A percentile compares a stretch with the other conserved stretches of the same genome.
Evolutionary conservation across 768 basidiomycete genomes (phyloP).

Genomic region (Lactarius hatsudake): DNA sequence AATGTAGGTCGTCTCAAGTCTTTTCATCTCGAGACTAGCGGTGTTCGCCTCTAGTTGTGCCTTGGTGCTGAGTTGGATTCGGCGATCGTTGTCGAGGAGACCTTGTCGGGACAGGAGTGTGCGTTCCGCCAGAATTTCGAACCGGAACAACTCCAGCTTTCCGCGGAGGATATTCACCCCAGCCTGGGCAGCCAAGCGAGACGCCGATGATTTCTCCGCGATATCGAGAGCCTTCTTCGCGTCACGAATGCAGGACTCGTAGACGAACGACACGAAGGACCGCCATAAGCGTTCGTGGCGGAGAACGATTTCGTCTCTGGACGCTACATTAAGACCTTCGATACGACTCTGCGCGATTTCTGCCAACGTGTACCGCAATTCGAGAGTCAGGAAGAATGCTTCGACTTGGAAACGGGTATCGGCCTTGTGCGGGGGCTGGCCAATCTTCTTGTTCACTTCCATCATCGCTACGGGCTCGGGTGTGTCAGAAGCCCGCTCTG

Average conservation of each 20-base stretch:
- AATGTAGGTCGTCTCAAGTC: slow-evolving; percentile 25
- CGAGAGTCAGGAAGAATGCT: slow-evolving; percentile 37
- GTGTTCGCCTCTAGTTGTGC: not conserved
- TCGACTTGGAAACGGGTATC: slow-evolving; percentile 37
- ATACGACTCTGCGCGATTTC: slow-evolving; percentile 33
- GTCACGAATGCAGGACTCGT: slow-evolving; percentile 32
- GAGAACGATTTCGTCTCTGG: slow-evolving; percentile 5
- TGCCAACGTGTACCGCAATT: slow-evolving; percentile 36
- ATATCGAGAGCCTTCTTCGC: slow-evolving; percentile 30
- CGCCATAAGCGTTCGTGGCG: slow-evolving; percentile 28
- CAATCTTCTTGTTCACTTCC: slow-evolving; percentile 34
- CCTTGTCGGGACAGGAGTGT: slow-evolving; percentile 11
- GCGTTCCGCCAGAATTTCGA: slow-evolving; percentile 25
- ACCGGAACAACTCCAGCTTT: slow-evolving; percentile 33
- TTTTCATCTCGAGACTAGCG: not conserved
- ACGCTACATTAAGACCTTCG: slow-evolving; percentile 16
- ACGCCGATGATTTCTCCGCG: slow-evolving; percentile 32
- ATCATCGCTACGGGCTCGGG: slow-evolving; percentile 34
- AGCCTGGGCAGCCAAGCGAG: slow-evolving; percentile 32
- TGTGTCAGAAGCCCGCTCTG: slow-evolving; percentile 24
- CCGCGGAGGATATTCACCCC: slow-evolving; percentile 29
- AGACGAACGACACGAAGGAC: slow-evolving; percentile 30
- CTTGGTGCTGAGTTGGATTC: not conserved
- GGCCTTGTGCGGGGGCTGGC: slow-evolving; percentile 37
- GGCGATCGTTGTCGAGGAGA: not conserved